A percentile compares a stretch with the other conserved stretches of the same genome.
These are phyloP conservation scores for Pseudopyricularia javanii DNA, from an alignment of 2,329 filamentous ascomycete genomes.

Conservation along the genomic window DNA sequence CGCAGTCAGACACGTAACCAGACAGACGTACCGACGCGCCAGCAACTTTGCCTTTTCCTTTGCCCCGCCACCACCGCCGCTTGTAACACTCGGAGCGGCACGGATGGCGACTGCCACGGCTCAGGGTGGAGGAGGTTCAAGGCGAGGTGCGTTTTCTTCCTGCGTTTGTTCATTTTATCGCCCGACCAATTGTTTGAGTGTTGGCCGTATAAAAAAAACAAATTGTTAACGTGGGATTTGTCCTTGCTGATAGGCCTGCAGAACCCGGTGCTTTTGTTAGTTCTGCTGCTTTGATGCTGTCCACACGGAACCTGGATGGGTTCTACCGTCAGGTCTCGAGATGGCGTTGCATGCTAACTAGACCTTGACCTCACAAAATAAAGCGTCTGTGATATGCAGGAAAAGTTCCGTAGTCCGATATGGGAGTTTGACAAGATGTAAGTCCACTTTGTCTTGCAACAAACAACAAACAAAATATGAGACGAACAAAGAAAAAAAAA, in stretches of 20 bases:
- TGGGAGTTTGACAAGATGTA: constrained; percentile 76
- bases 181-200: not conserved
- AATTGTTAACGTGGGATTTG: no score
- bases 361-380: not conserved
- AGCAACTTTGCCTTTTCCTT: no score
- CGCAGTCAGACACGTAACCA: not conserved
- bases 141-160: not conserved
- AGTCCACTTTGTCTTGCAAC: constrained; percentile 9
- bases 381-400: constrained; percentile 90
- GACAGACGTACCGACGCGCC: no score
- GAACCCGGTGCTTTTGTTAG: constrained; percentile 36
- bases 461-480: not conserved
- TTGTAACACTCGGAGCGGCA: not conserved
- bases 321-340: not conserved
- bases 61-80: not conserved
- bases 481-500: not conserved
- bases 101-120: not conserved
- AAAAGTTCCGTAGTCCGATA: constrained; percentile 78
- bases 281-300: constrained; percentile 5
- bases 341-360: not conserved
- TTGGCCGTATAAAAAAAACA: no score
- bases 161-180: not conserved
- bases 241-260: no score
- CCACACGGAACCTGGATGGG: not conserved
- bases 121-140: not conserved